Evolutionary conservation across 169 alveolate genomes (phyloP).

Genomic region (Plasmodium inui): DNA sequence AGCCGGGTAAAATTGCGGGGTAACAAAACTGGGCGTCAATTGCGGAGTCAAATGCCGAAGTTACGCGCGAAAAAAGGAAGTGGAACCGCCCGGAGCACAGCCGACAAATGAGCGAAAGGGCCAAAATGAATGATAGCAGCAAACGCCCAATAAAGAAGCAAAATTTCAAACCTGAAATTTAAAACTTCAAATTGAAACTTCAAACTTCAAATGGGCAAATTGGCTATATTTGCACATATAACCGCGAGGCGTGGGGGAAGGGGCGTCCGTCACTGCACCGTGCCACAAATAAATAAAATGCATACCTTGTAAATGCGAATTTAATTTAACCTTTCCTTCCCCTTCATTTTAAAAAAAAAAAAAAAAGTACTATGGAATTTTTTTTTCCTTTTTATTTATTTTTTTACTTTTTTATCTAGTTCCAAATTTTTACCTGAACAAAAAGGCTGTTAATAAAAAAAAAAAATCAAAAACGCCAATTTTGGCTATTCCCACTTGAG

Average conservation of each 20-base stretch:
- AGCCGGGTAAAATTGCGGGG: neutral
- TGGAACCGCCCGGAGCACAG: neutral
- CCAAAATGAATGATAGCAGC: neutral
- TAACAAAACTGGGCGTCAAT: neutral
- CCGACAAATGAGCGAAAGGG: neutral
- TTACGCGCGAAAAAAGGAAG: neutral
- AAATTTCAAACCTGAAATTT: too few species aligned
- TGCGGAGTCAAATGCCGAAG: neutral
- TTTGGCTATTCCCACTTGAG: slow-evolving; percentile 19
- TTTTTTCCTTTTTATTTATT: neutral
- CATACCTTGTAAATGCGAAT: slow-evolving; percentile 5
- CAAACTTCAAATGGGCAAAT: neutral
- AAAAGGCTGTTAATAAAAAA: neutral
- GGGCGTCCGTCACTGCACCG: neutral
- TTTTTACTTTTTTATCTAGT: neutral
- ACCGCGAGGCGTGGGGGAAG: neutral
- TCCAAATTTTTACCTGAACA: slow-evolving; percentile 17
- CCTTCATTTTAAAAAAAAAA: neutral
- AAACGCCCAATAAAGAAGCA: neutral
- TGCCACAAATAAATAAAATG: neutral
- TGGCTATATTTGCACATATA: too few species aligned
- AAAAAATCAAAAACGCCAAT: neutral
- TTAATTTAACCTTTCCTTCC: neutral
- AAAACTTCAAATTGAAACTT: too few species aligned
- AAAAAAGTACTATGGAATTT: neutral